A percentile compares a stretch with the other conserved stretches of the same genome.
phyloP scores from a whole-genome alignment of 1,139 yeast species.

The Saccharomycopsis hybrid region DNA sequence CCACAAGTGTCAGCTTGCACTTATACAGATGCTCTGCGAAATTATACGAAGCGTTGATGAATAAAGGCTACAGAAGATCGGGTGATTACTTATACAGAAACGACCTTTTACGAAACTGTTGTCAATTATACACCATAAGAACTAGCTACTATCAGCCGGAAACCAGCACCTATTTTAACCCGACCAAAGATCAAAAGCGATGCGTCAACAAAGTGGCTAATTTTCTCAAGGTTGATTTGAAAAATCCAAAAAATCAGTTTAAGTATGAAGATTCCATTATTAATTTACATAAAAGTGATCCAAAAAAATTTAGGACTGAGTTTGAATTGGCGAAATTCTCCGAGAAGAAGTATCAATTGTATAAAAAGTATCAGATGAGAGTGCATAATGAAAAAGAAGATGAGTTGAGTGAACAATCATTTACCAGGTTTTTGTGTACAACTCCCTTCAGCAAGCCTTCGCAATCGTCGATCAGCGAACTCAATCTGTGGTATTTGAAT shows the following conservation, averaged over 20 bases:
- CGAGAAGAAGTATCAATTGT: slow-evolving; percentile 58
- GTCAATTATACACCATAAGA: slow-evolving; percentile 77
- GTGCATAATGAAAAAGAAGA: slow-evolving; percentile 60
- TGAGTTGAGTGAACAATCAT: slow-evolving; percentile 41
- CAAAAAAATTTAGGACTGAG: slow-evolving; percentile 36
- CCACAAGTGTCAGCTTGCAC: slow-evolving; percentile 44
- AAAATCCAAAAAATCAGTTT: slow-evolving; percentile 23
- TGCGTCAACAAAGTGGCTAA: slow-evolving; percentile 56
- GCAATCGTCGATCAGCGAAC: slow-evolving; percentile 19
- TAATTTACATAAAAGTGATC: slow-evolving; percentile 2
- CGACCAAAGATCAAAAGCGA: slow-evolving; percentile 63
- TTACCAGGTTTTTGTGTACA: slow-evolving; percentile 61
- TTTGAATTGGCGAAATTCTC: slow-evolving; percentile 51
- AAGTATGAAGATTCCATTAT: slow-evolving; percentile 16
- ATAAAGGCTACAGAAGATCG: slow-evolving; percentile 73
- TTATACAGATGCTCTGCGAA: slow-evolving; percentile 41
- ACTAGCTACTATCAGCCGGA: slow-evolving; percentile 33
- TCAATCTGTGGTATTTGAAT: slow-evolving; percentile 30
- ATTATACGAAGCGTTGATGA: slow-evolving; percentile 58
- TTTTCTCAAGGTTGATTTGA: slow-evolving; percentile 28
- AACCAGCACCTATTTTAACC: slow-evolving; percentile 31
- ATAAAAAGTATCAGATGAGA: slow-evolving; percentile 57
- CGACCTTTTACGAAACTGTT: slow-evolving; percentile 67
- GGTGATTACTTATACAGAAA: slow-evolving; percentile 71
- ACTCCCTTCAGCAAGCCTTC: slow-evolving; percentile 43